Conservation (phyloP, 208 protist genomes). For the Wallacemonas sp. region DNA sequence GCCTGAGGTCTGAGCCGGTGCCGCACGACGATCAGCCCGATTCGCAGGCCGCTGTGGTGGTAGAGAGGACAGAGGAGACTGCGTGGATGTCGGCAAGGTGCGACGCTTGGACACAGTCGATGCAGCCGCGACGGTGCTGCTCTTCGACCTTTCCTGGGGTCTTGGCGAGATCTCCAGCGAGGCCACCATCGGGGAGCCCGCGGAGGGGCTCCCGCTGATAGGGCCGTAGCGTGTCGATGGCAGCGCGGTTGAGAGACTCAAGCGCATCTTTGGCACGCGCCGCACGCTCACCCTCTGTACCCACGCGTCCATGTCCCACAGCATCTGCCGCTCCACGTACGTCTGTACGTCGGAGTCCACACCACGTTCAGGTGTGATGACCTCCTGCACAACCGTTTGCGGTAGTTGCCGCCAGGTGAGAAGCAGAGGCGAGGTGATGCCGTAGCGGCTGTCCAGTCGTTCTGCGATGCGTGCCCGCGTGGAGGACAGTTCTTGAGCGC, state of each 20-base stretch:
- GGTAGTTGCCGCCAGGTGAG: conserved; percentile 2
- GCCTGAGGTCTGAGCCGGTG: no score
- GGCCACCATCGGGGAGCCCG: background rate
- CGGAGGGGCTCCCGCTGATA: background rate
- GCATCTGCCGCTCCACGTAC: conserved; percentile 62
- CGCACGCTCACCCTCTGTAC: background rate
- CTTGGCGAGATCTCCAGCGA: background rate
- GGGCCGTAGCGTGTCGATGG: no score
- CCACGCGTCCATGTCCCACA: conserved; percentile 29
- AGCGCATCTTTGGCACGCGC: background rate
- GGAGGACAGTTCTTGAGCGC: background rate
- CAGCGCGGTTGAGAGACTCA: conserved; percentile 10
- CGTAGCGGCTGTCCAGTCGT: background rate
- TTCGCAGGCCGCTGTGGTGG: no score
- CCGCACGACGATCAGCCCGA: no score
- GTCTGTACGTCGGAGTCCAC: conserved; percentile 61
- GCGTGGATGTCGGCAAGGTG: background rate
- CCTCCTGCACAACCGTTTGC: conserved; percentile 30
- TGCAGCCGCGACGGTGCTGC: background rate
- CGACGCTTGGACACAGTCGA: no score
- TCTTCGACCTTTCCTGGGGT: background rate
- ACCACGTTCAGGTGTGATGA: conserved; percentile 7
- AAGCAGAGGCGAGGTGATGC: background rate
- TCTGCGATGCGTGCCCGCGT: background rate
- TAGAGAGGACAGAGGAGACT: no score